Percentiles rank a stretch among this genome's conserved stretches.
phyloP scores from a whole-genome alignment of 1,284 basidiomycete genomes.

The Puccinia hordei region DNA sequence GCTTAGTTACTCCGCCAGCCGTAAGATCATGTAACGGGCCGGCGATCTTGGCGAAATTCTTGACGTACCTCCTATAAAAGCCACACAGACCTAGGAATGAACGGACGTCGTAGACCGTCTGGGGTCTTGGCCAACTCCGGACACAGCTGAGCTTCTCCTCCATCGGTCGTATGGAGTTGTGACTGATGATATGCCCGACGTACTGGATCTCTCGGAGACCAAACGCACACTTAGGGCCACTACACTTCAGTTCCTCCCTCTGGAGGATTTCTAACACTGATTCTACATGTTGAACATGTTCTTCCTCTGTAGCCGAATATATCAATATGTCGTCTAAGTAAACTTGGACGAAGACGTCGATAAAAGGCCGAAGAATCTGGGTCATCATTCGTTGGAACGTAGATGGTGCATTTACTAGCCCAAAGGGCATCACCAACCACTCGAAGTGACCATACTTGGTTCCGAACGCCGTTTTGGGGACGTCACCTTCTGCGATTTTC shows the following conservation, averaged over 20 bases:
- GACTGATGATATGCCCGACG: background rate
- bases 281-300: conserved; percentile 28
- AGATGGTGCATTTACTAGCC: conserved; percentile 51
- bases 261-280: too few species aligned
- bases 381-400: conserved; percentile 52
- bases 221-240: too few species aligned
- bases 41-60: too few species aligned
- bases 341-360: conserved; percentile 29
- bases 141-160: too few species aligned
- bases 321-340: conserved; percentile 52
- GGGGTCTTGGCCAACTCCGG: too few species aligned
- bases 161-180: background rate
- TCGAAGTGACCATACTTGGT: background rate
- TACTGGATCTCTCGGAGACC: background rate
- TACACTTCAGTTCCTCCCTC: too few species aligned
- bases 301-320: conserved; percentile 39
- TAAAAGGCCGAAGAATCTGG: conserved; percentile 33
- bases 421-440: background rate
- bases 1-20: too few species aligned
- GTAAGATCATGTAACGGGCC: too few species aligned
- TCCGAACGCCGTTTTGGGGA: too few species aligned
- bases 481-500: conserved; percentile 4
- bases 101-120: too few species aligned
- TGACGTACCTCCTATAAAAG: too few species aligned
- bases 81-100: too few species aligned